These are phyloP conservation scores for Leptodermis oblonga DNA, from an alignment of 257 asterid genomes.

Conservation along the genomic window DNA sequence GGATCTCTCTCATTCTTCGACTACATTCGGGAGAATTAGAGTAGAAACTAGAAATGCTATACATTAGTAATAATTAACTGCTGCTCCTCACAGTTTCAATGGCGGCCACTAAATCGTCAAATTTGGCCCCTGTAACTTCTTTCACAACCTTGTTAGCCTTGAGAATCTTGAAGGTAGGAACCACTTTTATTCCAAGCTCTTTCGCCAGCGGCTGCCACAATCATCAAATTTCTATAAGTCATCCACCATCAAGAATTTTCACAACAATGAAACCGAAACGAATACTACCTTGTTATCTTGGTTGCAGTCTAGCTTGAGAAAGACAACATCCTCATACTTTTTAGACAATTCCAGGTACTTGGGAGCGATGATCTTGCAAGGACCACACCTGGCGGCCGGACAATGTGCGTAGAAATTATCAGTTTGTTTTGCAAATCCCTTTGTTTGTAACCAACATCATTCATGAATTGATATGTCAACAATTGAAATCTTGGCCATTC, in stretches of 20 bases:
- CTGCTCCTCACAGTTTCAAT: conserved; percentile 50
- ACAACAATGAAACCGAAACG: neutral
- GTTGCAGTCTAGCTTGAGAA: conserved; percentile 95
- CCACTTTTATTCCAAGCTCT: conserved; percentile 86
- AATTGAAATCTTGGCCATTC: neutral
- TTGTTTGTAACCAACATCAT: neutral
- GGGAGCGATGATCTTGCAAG: conserved; percentile 88
- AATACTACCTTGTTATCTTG: conserved; percentile 77
- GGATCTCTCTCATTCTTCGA: neutral
- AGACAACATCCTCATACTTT: conserved; percentile 62
- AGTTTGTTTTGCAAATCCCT: neutral
- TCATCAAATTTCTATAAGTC: neutral
- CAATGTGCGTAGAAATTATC: conserved; percentile 11
- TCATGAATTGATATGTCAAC: neutral
- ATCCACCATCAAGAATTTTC: neutral
- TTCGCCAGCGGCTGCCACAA: conserved; percentile 66
- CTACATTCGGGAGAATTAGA: neutral
- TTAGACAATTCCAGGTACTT: conserved; percentile 54
- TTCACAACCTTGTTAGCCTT: conserved; percentile 58
- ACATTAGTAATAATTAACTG: neutral
- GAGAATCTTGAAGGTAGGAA: conserved; percentile 88
- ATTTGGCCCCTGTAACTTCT: conserved; percentile 86
- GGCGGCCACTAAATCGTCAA: conserved; percentile 60
- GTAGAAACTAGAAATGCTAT: conserved; percentile 11
- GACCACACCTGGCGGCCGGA: conserved; percentile 78